Evolutionary conservation across 2,329 filamentous ascomycete genomes (phyloP).

Genomic region (Cercospora sp.): DNA sequence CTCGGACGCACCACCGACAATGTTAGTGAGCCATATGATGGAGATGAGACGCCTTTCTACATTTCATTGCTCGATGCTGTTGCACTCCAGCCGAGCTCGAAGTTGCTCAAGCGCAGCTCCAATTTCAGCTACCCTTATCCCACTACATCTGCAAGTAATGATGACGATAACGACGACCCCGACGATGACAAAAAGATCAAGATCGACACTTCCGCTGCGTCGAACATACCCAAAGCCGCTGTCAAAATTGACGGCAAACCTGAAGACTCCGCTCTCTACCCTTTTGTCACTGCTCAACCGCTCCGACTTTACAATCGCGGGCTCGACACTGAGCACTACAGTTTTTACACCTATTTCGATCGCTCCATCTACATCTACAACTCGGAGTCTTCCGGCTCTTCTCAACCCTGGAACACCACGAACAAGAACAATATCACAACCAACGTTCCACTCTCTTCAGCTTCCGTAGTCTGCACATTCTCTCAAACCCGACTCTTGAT

Average conservation of each 20-base stretch:
- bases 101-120: slow-evolving; percentile 25
- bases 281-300: slow-evolving; percentile 68
- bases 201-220: slow-evolving; percentile 50
- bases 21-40: slow-evolving; percentile 68
- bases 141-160: background rate
- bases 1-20: slow-evolving; percentile 83
- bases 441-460: slow-evolving; percentile 27
- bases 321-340: slow-evolving; percentile 79
- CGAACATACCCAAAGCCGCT: slow-evolving; percentile 63
- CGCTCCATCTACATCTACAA: slow-evolving; percentile 74
- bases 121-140: slow-evolving; percentile 33
- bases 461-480: slow-evolving; percentile 50
- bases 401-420: slow-evolving; percentile 44
- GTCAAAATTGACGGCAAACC: slow-evolving; percentile 69
- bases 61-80: slow-evolving; percentile 64
- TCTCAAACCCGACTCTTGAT: slow-evolving; percentile 62
- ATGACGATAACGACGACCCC: background rate
- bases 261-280: slow-evolving; percentile 69
- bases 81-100: slow-evolving; percentile 34
- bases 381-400: background rate
- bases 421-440: slow-evolving; percentile 14
- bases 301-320: slow-evolving; percentile 84
- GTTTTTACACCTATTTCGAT: slow-evolving; percentile 87
- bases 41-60: slow-evolving; percentile 86
- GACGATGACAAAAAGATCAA: slow-evolving; percentile 5